A percentile compares a stretch with the other conserved stretches of the same genome.
Evolutionary conservation across 1,284 basidiomycete species (phyloP).

Genomic region (Termitomyces sp.): DNA sequence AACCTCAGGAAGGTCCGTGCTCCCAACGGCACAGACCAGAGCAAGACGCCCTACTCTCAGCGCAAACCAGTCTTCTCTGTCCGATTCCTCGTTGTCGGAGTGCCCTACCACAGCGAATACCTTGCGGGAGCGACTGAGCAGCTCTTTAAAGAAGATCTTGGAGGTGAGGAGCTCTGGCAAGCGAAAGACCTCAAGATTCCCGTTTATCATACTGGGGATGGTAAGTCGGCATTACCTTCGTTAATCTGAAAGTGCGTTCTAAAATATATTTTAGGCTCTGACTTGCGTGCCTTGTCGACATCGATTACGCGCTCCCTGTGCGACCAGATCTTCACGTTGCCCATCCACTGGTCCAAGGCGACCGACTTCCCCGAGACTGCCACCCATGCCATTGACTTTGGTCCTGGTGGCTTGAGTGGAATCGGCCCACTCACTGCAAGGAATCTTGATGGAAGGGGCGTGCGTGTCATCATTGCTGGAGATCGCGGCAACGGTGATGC

Average conservation of each 20-base stretch:
- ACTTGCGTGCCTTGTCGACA: constrained; percentile 61
- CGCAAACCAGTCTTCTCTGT: constrained; percentile 92
- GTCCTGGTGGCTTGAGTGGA: constrained; percentile 90
- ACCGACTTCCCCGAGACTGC: constrained; percentile 85
- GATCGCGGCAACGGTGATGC: constrained; percentile 83
- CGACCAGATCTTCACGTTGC: constrained; percentile 89
- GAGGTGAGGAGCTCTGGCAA: constrained; percentile 74
- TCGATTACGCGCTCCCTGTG: constrained; percentile 81
- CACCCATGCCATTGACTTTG: constrained; percentile 95
- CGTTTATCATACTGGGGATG: constrained; percentile 91
- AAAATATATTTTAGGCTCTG: constrained; percentile 55
- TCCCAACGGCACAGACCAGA: constrained; percentile 85
- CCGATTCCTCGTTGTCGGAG: constrained; percentile 91
- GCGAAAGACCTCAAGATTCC: constrained; percentile 72
- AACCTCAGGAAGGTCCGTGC: constrained; percentile 88
- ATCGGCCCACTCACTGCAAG: constrained; percentile 89
- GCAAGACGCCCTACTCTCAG: constrained; percentile 91
- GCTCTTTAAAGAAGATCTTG: constrained; percentile 70
- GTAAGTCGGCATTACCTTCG: constrained; percentile 37
- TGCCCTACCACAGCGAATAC: constrained; percentile 93
- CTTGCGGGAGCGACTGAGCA: constrained; percentile 75
- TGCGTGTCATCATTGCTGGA: constrained; percentile 83
- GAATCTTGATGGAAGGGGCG: constrained; percentile 90
- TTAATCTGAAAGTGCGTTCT: neutral
- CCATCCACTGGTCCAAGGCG: constrained; percentile 91